Percentiles rank a stretch among this genome's conserved stretches.
Evolutionary conservation across 2,329 filamentous ascomycete genomes (phyloP).

Genomic region (Cladosporium phlei): DNA sequence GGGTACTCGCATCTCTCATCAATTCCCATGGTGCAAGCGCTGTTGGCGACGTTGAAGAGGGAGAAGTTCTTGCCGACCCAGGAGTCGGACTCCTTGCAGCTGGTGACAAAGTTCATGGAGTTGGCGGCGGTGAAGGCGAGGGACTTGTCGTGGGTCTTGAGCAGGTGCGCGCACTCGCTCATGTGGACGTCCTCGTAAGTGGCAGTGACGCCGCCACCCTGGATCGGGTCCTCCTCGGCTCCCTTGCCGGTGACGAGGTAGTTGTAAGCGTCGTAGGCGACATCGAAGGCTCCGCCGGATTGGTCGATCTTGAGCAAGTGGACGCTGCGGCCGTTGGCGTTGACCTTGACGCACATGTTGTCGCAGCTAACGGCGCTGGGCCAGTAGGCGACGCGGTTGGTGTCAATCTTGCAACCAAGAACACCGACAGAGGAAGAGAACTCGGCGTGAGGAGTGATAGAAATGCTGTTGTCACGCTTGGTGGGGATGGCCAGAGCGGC

Average conservation of each 20-base stretch:
- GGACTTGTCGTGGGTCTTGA: slow-evolving; percentile 43
- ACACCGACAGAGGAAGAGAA: slow-evolving; percentile 57
- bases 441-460: slow-evolving; percentile 51
- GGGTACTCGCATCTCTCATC: slow-evolving; percentile 27
- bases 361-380: slow-evolving; percentile 50
- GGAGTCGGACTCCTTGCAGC: slow-evolving; percentile 43
- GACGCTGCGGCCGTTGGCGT: slow-evolving; percentile 45
- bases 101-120: slow-evolving; percentile 52
- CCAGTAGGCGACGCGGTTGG: slow-evolving; percentile 59
- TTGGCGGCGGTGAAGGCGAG: slow-evolving; percentile 53
- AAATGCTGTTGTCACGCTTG: slow-evolving; percentile 15
- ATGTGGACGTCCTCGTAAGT: slow-evolving; percentile 47
- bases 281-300: slow-evolving; percentile 54
- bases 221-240: slow-evolving; percentile 43
- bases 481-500: slow-evolving; percentile 15
- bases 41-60: slow-evolving; percentile 48
- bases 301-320: slow-evolving; percentile 57
- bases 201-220: slow-evolving; percentile 50
- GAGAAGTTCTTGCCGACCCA: slow-evolving; percentile 52
- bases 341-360: slow-evolving; percentile 54
- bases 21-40: slow-evolving; percentile 31
- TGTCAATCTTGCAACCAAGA: slow-evolving; percentile 57
- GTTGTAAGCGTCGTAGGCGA: slow-evolving; percentile 60
- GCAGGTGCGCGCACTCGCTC: slow-evolving; percentile 47
- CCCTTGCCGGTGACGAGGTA: slow-evolving; percentile 50